phyloP scores from a whole-genome alignment of 129 eudicot species.

The Lonicera japonica region DNA sequence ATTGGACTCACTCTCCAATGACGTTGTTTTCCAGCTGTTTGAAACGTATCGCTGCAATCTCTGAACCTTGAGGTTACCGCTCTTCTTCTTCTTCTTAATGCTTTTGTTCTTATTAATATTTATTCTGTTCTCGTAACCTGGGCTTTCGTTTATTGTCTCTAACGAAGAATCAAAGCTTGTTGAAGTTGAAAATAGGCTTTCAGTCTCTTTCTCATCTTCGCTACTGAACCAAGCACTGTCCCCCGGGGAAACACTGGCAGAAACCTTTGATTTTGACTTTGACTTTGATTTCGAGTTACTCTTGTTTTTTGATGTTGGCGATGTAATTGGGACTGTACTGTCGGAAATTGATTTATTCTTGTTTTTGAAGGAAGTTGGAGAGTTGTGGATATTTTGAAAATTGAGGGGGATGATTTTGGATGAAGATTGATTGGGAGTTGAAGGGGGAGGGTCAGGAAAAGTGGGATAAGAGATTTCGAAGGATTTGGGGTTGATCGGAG shows the following conservation, averaged over 20 bases:
- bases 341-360: not conserved
- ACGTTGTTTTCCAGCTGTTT: not conserved
- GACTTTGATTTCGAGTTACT: not conserved
- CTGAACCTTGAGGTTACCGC: not conserved
- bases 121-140: not conserved
- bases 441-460: constrained; percentile 42
- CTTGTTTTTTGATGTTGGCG: not conserved
- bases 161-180: constrained; percentile 5
- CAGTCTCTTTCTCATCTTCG: constrained; percentile 18
- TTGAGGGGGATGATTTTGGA: constrained; percentile 14
- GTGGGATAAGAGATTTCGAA: constrained; percentile 40
- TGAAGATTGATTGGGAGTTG: constrained; percentile 8
- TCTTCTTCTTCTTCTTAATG: not conserved
- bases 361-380: not conserved
- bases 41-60: constrained; percentile 6
- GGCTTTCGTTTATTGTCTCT: not conserved
- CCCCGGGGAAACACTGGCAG: constrained; percentile 8
- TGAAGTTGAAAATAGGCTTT: constrained; percentile 21
- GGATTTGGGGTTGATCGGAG: constrained; percentile 41
- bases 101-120: no score
- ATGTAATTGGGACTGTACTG: no score
- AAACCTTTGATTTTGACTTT: not conserved
- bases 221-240: constrained; percentile 29
- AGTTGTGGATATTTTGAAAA: not conserved
- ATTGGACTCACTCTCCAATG: no score